Evolutionary conservation across 148 eudicot genomes (phyloP), one percentile per base, ranked within the genome.

Genomic region (Polygonum maritimum): DNA sequence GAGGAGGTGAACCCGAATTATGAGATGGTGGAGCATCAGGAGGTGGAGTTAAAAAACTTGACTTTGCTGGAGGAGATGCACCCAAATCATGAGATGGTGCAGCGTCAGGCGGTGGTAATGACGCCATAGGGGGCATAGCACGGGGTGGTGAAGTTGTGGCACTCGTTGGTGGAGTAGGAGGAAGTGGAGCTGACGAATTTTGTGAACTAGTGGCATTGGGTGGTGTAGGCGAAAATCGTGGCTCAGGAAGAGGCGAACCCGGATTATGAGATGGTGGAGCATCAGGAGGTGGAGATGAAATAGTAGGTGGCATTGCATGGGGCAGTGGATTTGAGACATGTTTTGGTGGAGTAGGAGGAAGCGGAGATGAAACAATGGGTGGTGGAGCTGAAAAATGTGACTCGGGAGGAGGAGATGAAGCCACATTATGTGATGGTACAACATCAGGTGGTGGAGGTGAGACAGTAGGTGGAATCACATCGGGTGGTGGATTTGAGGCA

Each of bases 71-170:
- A 60, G 69, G 69, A 60, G 69, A 60, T 60, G 69, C 16, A 10
- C 38, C 16, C 36, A 60, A 31, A 60, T 60, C 5, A 60, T 60
- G 69, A 2, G 69, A 60, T 60, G 69, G 69, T 60, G 31, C 52
- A 18, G 45, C 7, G 18, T 40, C 22, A 5, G 58, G 73, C 2
- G 76, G 55, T 21, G 86, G 79, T 10, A 76, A 48, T 21, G 76
- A 79, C 16, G 63, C 78, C 47, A 22, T 47, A 54, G 73, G 73
- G 36, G 78, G 79, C 4, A 16, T 38, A 5, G 70, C 47, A 15
- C 21, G 71, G 62, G 82, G 69, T 12, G 63, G 79, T 35, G 77
- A 80, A 26, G 76, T 69, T 71, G 81, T 18, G 60, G 63, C 67
- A 31, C 10, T 21, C 57, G 72, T 74, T 9, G 76, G 75, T 45